phyloP scores from a whole-genome alignment of 2,329 filamentous ascomycete genomes.

The Rutstroemia sp. region DNA sequence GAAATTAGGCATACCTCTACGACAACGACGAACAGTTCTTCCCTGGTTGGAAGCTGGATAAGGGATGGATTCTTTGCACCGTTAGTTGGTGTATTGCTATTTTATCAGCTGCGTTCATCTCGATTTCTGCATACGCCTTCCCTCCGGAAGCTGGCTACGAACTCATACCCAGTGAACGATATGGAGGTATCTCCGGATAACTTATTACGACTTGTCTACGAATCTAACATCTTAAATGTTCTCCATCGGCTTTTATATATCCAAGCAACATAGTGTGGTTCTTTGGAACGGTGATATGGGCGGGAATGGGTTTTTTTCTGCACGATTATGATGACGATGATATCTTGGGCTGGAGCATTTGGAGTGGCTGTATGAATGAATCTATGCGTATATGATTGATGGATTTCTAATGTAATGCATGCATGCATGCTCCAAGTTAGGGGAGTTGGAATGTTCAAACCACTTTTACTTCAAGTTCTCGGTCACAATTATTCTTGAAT shows the following conservation, averaged over 20 bases:
- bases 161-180: conserved; percentile 47
- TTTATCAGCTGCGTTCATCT: conserved; percentile 50
- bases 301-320: background rate
- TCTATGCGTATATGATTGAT: conserved; percentile 7
- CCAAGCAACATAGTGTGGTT: background rate
- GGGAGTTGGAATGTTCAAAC: background rate
- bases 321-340: background rate
- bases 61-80: conserved; percentile 67
- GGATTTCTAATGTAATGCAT: conserved; percentile 3
- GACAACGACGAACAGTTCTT: conserved; percentile 79
- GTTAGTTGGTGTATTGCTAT: conserved; percentile 47
- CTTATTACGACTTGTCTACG: background rate
- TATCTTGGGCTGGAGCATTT: background rate
- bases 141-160: conserved; percentile 84
- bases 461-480: background rate
- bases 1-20: conserved; percentile 67
- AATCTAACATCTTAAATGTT: background rate
- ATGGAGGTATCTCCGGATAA: background rate
- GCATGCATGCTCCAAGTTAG: background rate
- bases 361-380: conserved; percentile 2
- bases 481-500: background rate
- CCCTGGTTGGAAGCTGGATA: conserved; percentile 73
- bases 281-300: background rate
- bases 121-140: conserved; percentile 60
- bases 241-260: background rate